Evolutionary conservation across 169 alveolate species (phyloP), one percentile per base, ranked within the genome.

Genomic region (Eimeria sp.): DNA sequence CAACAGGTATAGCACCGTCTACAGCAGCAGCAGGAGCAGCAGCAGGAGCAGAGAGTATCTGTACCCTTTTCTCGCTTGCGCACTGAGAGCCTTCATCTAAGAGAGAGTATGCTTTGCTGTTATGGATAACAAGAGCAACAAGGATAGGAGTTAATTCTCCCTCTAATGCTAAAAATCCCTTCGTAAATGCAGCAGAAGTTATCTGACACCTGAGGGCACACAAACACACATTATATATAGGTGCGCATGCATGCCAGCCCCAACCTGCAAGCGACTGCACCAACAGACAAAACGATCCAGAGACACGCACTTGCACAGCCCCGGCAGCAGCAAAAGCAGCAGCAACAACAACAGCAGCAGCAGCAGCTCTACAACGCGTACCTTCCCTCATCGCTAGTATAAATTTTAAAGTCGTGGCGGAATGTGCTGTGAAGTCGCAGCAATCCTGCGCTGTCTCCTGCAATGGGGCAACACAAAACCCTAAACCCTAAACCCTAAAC

Each of bases 121-220:
- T 95, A 22, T 97, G 92, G n/a, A 97, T 97, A 57, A 99, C 99
- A 99, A 99, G 98, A 25, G 99, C 98, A 25, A 98, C 99, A 92
- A 99, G 97, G 6, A 99, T 99, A 27, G 99, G 99, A 4, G 99
- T 99, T 73, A 99, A 97, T 27, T 99, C 99, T 3, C 99, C 99
- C 95, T 99, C 99, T 27, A 99, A 97, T 95, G 98, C 99, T 49
- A 99, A 96, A 58, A 99, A 98, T 16, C 99, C 99, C 97, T 99
- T 99, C 51, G 99, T 98, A 97, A 99, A 99, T 25, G 99, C 99
- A 5, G 99, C 99, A 9, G 99, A 99, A 5, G 99, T 99, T 72
- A 99, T 98, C 88, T 99, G 99, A 95, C 99, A 99, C 43, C 97
- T 95, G 95, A 6, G 67, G 73, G 2, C 67, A 80, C 9, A 47